Evolutionary conservation across 495 filamentous ascomycete genomes (phyloP), one percentile per base, ranked within the genome.

Genomic region (Penicillium dipodomyicola): DNA sequence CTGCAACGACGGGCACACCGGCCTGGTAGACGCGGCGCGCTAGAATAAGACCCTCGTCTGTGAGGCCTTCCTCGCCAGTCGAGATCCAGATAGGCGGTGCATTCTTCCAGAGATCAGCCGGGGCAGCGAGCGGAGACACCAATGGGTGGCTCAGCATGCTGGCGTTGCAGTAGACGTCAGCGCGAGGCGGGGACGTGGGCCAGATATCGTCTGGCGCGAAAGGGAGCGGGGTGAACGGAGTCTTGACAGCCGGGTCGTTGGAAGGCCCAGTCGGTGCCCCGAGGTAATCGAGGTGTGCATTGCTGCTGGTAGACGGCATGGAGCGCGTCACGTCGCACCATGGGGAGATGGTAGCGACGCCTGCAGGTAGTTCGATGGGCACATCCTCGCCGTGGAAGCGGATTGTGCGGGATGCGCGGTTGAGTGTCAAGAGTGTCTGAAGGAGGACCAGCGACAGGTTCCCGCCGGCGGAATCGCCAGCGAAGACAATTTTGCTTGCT

Each of bases 381-480:
- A 93, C 72, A 7, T 80, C 64, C 19, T 73, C 59, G 44, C 85
- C 84, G 54, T 91, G 83, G 78, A 89, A 96, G n/a, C 45, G 40
- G 44, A 91, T 65, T 12, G 71, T 79, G 5, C 72, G 74, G 3
- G 73, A 70, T 12, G 70, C 62, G 23, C 84, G 86, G 33, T 82
- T 80, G 19, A 96, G 75, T 39, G 92, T 83, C 8, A 96, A 77
- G 3, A 96, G 65, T 1, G 85, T 80, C 65, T 90, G 90, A 1
- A 92, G 71, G 0, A 97, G 83, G 6, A 83, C 80, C 3, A 93
- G 75, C 11, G 73, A 69, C 4, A 97, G 80, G 57, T 91, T 90
- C 8, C 89, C 93, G 23, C 93, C 93, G 0, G 93, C 92, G 30
- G 85, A 90, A 67, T 97, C 93, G n/a, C 93, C 93, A 10, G 85